Conservation (phyloP, 148 eudicot genomes). For the Nepenthes mirabilis region DNA sequence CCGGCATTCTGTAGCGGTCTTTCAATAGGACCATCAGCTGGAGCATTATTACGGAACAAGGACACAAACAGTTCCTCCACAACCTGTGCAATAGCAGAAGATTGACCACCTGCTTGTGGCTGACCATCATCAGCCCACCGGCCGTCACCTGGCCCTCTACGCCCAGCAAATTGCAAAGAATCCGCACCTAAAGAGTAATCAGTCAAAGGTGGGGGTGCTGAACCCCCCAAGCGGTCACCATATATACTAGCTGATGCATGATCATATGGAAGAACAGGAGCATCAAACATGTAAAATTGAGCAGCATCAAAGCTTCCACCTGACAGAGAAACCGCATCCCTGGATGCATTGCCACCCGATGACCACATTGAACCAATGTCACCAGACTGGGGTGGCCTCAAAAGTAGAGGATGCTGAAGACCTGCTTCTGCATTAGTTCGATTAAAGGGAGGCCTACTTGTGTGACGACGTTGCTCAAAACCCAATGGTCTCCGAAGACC, state of each 20-base stretch:
- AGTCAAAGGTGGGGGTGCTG: conserved; percentile 56
- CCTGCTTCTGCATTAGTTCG: conserved; percentile 51
- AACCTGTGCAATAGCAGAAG: conserved; percentile 70
- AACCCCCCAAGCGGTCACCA: conserved; percentile 57
- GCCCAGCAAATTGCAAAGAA: conserved; percentile 53
- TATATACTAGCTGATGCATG: conserved; percentile 49
- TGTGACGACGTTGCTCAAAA: conserved; percentile 84
- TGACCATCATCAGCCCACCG: conserved; percentile 99
- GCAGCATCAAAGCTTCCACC: conserved; percentile 55
- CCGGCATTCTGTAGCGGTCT: conserved; percentile 28
- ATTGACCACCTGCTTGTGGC: conserved; percentile 86
- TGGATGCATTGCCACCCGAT: conserved; percentile 43
- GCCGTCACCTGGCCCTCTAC: conserved; percentile 94
- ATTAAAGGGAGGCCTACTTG: conserved; percentile 28
- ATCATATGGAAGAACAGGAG: conserved; percentile 67
- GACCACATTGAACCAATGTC: conserved; percentile 53
- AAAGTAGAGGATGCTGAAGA: conserved; percentile 85
- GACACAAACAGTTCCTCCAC: conserved; percentile 74
- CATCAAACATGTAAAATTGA: conserved; percentile 84
- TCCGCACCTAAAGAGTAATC: conserved; percentile 87
- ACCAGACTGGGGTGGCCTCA: conserved; percentile 59
- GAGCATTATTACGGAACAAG: conserved; percentile 35
- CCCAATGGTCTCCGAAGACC: conserved; percentile 80
- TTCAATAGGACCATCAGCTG: conserved; percentile 24
- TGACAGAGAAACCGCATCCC: conserved; percentile 56